Percentiles rank a stretch among this genome's conserved stretches.
phyloP scores from a whole-genome alignment of 169 alveolate species.

The Pseudocohnilembus persalinus region DNA sequence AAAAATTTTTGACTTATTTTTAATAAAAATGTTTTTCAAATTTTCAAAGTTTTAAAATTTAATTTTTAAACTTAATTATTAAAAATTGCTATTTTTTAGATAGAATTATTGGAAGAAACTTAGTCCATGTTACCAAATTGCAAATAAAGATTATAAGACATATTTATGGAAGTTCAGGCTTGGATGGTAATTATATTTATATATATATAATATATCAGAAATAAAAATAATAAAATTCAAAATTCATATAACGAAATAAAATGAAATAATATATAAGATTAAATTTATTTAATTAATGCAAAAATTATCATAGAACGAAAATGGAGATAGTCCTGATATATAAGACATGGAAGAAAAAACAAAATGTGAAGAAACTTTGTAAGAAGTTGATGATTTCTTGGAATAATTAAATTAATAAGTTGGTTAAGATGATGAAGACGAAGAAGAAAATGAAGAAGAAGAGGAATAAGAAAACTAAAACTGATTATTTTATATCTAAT shows the following conservation, averaged over 20 bases:
- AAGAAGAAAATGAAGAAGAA: too few relatives aligned
- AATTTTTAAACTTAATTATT: neutral
- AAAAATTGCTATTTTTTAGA: too few relatives aligned
- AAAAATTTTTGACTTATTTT: too few relatives aligned
- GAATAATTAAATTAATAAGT: neutral
- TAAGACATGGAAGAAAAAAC: neutral
- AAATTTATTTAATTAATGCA: too few relatives aligned
- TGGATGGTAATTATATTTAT: neutral
- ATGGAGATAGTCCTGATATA: neutral
- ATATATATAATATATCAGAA: too few relatives aligned
- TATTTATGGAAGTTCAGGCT: neutral
- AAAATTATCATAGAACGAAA: neutral
- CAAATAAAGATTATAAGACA: neutral
- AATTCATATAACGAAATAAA: too few relatives aligned
- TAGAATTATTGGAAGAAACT: neutral
- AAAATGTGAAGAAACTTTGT: neutral
- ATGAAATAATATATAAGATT: too few relatives aligned
- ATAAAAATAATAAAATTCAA: too few relatives aligned
- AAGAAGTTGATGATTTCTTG: neutral
- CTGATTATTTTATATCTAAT: too few relatives aligned
- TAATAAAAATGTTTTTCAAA: too few relatives aligned
- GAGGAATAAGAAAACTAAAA: too few relatives aligned
- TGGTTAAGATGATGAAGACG: neutral
- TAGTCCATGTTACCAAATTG: neutral
- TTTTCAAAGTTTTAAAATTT: neutral